A percentile compares a stretch with the other conserved stretches of the same genome.
phyloP scores from a whole-genome alignment of 192 early-diverging fungal species.

The Irineochytrium annulatum region DNA sequence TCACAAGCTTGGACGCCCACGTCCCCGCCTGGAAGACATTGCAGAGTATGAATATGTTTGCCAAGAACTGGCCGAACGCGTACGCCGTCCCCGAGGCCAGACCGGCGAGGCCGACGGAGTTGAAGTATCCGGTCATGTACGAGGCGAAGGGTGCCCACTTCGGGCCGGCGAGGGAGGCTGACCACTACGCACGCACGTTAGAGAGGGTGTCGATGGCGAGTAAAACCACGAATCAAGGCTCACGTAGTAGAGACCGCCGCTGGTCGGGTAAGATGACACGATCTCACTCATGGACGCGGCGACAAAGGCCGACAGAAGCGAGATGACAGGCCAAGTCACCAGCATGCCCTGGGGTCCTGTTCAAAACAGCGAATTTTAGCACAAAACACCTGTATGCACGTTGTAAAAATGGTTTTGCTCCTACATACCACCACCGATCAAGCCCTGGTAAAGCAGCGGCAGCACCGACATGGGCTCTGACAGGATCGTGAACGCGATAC shows the following conservation, averaged over 20 bases:
- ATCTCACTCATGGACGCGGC: slow-evolving; percentile 24
- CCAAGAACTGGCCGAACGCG: slow-evolving; percentile 28
- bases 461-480: slow-evolving; percentile 20
- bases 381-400: background rate
- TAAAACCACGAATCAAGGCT: slow-evolving; percentile 8
- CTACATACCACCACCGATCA: slow-evolving; percentile 12
- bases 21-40: no score
- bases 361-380: background rate
- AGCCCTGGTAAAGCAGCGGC: slow-evolving; percentile 18
- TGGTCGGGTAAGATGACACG: slow-evolving; percentile 25
- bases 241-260: slow-evolving; percentile 23
- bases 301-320: slow-evolving; percentile 11
- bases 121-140: slow-evolving; percentile 30
- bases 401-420: background rate
- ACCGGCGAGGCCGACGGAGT: slow-evolving; percentile 19
- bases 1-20: slow-evolving; percentile 4
- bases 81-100: slow-evolving; percentile 15
- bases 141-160: slow-evolving; percentile 24
- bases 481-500: slow-evolving; percentile 21
- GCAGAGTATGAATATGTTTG: slow-evolving; percentile 20
- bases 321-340: slow-evolving; percentile 25
- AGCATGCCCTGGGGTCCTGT: slow-evolving; percentile 22
- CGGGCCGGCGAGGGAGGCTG: slow-evolving; percentile 15
- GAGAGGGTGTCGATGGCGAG: no score
- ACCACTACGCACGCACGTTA: background rate